Conservation (phyloP, 2,329 filamentous ascomycete genomes). For the Pyricularia pennisetigena region DNA sequence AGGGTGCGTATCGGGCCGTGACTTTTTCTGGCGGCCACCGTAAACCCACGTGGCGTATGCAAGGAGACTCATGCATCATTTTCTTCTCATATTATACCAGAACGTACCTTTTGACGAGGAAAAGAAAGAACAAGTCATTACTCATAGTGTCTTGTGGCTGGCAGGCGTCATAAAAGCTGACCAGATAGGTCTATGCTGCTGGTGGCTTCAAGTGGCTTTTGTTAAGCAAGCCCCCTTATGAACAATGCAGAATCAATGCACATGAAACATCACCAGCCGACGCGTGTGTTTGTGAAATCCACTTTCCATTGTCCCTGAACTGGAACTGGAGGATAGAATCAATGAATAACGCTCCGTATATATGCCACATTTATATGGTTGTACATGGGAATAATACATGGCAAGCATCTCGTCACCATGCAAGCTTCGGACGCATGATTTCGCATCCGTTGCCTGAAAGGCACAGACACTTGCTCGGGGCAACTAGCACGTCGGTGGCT, state of each 20-base stretch:
- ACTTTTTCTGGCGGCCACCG: background rate
- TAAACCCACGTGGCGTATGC: background rate
- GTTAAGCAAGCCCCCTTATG: background rate
- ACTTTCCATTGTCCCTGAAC: background rate
- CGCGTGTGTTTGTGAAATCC: background rate
- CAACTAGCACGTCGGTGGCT: background rate
- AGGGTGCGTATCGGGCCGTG: background rate
- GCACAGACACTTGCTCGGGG: background rate
- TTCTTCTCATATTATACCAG: background rate
- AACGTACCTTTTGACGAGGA: background rate
- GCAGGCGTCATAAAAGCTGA: background rate
- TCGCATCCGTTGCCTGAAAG: background rate
- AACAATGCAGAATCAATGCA: background rate
- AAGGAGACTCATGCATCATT: background rate
- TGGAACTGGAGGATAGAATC: background rate
- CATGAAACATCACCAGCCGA: background rate
- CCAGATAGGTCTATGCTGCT: background rate
- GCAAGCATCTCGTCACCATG: background rate
- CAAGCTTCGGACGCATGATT: background rate
- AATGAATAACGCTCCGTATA: background rate
- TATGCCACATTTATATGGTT: background rate
- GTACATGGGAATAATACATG: conserved; percentile 4
- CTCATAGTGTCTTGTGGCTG: background rate
- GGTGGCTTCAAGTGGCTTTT: background rate
- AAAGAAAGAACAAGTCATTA: background rate